Evolutionary conservation across 169 alveolate species (phyloP).

Genomic region (Eimeria mitis): DNA sequence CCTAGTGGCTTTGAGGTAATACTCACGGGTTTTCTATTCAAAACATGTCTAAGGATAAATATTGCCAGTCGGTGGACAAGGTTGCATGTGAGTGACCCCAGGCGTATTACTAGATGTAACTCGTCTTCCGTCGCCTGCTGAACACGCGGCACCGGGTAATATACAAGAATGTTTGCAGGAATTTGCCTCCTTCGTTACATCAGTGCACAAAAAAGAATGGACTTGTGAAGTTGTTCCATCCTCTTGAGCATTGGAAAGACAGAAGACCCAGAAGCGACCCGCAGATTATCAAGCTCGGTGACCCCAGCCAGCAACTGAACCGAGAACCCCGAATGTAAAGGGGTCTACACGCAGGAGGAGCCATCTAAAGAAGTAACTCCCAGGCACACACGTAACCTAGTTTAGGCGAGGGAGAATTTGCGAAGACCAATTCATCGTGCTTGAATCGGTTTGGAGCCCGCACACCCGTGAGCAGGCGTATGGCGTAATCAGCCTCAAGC

Average conservation of each 20-base stretch:
- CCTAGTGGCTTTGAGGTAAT: background rate
- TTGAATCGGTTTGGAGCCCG: conserved; percentile 4
- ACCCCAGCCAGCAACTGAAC: conserved; percentile 1
- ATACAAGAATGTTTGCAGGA: background rate
- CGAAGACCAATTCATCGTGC: background rate
- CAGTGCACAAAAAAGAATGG: background rate
- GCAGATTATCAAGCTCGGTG: background rate
- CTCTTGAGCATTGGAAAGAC: background rate
- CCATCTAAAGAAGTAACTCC: background rate
- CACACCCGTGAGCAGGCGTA: conserved; percentile 24
- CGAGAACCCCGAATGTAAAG: background rate
- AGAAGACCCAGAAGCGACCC: conserved; percentile 14
- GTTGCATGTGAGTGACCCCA: background rate
- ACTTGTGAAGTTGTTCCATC: background rate
- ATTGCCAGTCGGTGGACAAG: background rate
- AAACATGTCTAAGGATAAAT: background rate
- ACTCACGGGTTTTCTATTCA: too few relatives aligned
- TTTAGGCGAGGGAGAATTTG: background rate
- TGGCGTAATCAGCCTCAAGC: background rate
- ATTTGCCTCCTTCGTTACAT: background rate
- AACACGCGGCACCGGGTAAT: background rate
- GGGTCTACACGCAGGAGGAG: background rate
- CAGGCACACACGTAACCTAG: background rate
- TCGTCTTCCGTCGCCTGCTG: background rate
- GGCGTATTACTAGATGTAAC: background rate